phyloP scores from a whole-genome alignment of 2,329 filamentous ascomycete genomes.

The Nothophoma quercina region DNA sequence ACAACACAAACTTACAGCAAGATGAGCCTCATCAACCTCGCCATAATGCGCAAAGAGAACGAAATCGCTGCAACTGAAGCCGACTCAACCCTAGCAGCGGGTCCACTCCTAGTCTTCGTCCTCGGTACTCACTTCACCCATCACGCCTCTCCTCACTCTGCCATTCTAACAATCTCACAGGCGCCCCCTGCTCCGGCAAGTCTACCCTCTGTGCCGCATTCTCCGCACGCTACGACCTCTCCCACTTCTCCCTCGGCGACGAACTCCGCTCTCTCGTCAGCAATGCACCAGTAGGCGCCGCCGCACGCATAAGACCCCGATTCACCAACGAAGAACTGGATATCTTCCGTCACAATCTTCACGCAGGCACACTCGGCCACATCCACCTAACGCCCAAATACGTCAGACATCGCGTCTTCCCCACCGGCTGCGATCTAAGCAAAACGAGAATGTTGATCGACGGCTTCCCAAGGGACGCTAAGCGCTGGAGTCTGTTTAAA shows the following conservation, averaged over 20 bases:
- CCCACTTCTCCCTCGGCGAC: conserved; percentile 20
- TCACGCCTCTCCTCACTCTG: neutral
- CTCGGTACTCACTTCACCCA: conserved; percentile 1
- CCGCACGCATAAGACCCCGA: conserved; percentile 9
- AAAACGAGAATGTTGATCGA: conserved; percentile 15
- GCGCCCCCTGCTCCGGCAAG: conserved; percentile 23
- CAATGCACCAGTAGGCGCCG: neutral
- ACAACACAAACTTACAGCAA: no score
- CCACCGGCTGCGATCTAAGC: neutral
- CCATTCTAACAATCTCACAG: neutral
- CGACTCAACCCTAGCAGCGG: neutral
- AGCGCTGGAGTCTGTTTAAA: conserved; percentile 14
- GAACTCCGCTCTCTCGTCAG: conserved; percentile 18
- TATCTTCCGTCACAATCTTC: conserved; percentile 2
- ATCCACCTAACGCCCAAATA: conserved; percentile 11
- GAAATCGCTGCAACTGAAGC: neutral
- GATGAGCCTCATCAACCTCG: neutral
- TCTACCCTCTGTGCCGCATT: conserved; percentile 18
- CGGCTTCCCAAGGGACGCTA: conserved; percentile 17
- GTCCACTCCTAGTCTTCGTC: conserved; percentile 14
- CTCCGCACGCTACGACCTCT: conserved; percentile 8
- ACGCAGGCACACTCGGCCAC: conserved; percentile 11
- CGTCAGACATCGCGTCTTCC: conserved; percentile 17
- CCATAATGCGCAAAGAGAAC: neutral
- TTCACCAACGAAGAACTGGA: conserved; percentile 8